These are phyloP conservation scores for Beauveria bassiana DNA, from an alignment of 2,329 filamentous ascomycete species.

Conservation along the genomic window DNA sequence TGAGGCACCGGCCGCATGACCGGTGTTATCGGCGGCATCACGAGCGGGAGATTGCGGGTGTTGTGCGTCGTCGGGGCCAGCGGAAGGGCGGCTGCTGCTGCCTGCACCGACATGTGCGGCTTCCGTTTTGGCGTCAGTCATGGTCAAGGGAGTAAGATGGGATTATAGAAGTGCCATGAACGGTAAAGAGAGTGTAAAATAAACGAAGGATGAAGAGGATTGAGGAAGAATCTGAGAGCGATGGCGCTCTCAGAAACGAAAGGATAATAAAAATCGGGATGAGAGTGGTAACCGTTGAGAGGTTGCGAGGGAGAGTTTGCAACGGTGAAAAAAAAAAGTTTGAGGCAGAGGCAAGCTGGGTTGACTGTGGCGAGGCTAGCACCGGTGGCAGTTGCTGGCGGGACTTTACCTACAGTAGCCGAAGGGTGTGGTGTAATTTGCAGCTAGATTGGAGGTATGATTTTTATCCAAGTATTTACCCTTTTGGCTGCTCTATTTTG, in stretches of 20 bases:
- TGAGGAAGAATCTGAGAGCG: background rate
- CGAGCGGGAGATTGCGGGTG: slow-evolving; percentile 8
- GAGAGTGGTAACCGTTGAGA: background rate
- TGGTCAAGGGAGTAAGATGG: slow-evolving; percentile 5
- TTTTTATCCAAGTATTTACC: background rate
- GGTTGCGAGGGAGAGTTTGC: background rate
- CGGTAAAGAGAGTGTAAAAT: background rate
- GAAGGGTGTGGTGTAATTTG: background rate
- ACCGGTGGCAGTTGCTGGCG: background rate
- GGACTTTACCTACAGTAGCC: background rate
- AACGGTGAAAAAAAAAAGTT: background rate
- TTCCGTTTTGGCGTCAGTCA: slow-evolving; percentile 10
- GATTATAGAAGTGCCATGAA: background rate
- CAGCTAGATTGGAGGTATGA: no score
- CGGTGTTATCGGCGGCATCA: slow-evolving; percentile 13
- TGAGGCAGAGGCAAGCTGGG: background rate
- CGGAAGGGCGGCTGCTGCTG: background rate
- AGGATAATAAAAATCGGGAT: background rate
- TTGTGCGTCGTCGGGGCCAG: slow-evolving; percentile 16
- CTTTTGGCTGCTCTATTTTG: background rate
- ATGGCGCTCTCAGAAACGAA: background rate
- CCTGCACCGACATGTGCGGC: background rate
- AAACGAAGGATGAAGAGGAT: background rate
- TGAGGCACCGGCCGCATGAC: slow-evolving; percentile 18
- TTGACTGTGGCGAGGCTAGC: slow-evolving; percentile 1